Conservation (phyloP, 164 flowering plant species). For the Kingdonia uniflora region DNA sequence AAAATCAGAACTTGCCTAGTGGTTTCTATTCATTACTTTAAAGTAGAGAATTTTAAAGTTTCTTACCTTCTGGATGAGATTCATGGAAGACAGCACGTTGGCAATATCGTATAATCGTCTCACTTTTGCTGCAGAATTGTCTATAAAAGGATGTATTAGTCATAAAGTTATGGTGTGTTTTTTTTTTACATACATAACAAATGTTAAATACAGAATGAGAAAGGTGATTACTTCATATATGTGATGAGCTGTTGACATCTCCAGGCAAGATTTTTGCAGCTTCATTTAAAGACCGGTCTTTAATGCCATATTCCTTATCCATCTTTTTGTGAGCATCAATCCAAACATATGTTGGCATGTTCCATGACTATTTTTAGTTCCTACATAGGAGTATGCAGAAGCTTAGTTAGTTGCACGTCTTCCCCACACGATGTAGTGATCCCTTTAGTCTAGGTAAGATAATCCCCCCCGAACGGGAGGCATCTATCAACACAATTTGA, state of each 20-base stretch:
- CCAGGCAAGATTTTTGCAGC: constrained; percentile 80
- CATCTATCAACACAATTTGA: too few relatives aligned
- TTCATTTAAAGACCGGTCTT: constrained; percentile 86
- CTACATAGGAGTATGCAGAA: too few relatives aligned
- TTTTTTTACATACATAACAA: neutral
- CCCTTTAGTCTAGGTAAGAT: too few relatives aligned
- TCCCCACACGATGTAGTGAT: too few relatives aligned
- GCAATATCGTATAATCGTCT: constrained; percentile 92
- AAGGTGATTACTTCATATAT: constrained; percentile 59
- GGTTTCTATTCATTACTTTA: neutral
- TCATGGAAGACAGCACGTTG: constrained; percentile 91
- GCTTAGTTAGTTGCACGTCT: too few relatives aligned
- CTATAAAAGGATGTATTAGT: constrained; percentile 15
- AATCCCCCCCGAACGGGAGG: too few relatives aligned
- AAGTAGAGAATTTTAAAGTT: neutral
- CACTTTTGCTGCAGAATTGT: constrained; percentile 70
- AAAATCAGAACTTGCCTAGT: neutral
- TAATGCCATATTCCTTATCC: too few relatives aligned
- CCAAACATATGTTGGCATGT: too few relatives aligned
- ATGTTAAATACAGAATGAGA: neutral
- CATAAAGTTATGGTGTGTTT: neutral
- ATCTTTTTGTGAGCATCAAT: too few relatives aligned
- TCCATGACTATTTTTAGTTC: too few relatives aligned
- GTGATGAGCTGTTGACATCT: constrained; percentile 36
- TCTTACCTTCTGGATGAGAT: constrained; percentile 84